These are phyloP conservation scores for Penicillium cataractarum DNA, from an alignment of 495 filamentous ascomycete genomes.

Conservation along the genomic window DNA sequence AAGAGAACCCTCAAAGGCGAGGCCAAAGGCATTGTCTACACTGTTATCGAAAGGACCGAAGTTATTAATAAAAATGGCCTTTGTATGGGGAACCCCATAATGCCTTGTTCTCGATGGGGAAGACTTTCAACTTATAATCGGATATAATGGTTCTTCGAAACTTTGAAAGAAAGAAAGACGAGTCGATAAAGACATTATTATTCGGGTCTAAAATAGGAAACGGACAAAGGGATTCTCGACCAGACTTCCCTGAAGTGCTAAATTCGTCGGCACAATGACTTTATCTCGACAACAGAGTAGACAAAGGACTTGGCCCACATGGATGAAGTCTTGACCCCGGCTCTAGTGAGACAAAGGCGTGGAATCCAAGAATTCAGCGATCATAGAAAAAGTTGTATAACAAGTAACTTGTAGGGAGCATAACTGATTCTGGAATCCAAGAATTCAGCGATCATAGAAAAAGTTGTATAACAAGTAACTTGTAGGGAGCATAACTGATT, in stretches of 20 bases:
- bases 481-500: too few relatives aligned
- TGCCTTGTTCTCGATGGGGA: not conserved
- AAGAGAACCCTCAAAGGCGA: not conserved
- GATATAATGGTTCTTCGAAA: not conserved
- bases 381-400: too few relatives aligned
- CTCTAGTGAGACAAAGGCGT: not conserved
- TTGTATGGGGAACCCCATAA: not conserved
- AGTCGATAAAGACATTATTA: not conserved
- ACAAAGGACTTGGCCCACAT: not conserved
- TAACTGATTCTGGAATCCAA: not conserved
- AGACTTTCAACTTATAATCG: not conserved
- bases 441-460: not conserved
- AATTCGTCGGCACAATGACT: not conserved
- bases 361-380: not conserved
- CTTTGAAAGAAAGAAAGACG: not conserved
- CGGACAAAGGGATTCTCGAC: slow-evolving; percentile 1
- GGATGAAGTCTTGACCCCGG: not conserved
- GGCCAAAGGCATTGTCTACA: slow-evolving; percentile 6
- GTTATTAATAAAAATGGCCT: not conserved
- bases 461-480: too few relatives aligned
- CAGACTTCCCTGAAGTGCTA: not conserved
- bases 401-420: too few relatives aligned
- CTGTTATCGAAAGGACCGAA: not conserved
- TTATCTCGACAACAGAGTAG: not conserved
- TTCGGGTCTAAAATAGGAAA: not conserved